These are phyloP conservation scores for Globisporangium nodosum DNA, from an alignment of 352 stramenopile species.

Conservation along the genomic window DNA sequence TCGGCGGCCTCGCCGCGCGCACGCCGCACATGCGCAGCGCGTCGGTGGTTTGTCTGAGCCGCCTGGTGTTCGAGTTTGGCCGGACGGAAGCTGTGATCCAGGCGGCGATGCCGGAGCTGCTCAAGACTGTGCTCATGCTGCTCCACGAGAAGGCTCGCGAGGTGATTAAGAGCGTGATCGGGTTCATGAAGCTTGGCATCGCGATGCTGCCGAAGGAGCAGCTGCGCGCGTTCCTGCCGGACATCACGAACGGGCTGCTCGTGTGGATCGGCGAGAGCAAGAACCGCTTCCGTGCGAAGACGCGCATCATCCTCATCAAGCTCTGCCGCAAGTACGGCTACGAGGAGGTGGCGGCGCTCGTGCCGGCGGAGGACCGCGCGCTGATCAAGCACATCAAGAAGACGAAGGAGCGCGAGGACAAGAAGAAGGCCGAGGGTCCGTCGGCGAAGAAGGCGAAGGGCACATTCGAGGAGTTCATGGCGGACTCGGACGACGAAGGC, in stretches of 20 bases:
- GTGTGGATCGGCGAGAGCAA: constrained; percentile 94
- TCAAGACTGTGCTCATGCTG: constrained; percentile 91
- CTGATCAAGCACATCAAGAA: constrained; percentile 96
- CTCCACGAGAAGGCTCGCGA: constrained; percentile 93
- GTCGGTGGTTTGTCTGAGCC: constrained; percentile 91
- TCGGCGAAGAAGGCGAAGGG: constrained; percentile 40
- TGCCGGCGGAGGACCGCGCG: constrained; percentile 87
- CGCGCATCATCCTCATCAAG: constrained; percentile 95
- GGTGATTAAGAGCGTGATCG: constrained; percentile 95
- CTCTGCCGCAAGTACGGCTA: constrained; percentile 93
- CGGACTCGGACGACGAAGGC: constrained; percentile 76
- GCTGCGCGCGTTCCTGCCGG: constrained; percentile 86
- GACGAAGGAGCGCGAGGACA: constrained; percentile 88
- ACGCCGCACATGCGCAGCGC: constrained; percentile 96
- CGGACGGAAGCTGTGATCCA: constrained; percentile 59
- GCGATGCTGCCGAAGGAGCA: constrained; percentile 86
- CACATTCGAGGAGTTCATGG: constrained; percentile 80
- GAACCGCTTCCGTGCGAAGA: constrained; percentile 94
- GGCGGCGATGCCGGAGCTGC: constrained; percentile 79
- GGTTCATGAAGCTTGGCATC: constrained; percentile 95
- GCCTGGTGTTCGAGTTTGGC: constrained; percentile 94
- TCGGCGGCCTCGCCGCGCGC: constrained; percentile 88
- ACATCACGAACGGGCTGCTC: constrained; percentile 90
- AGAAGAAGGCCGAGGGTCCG: constrained; percentile 76
- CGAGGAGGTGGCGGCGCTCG: constrained; percentile 85